Evolutionary conservation across 2,329 filamentous ascomycete species (phyloP).

Genomic region (Aspergillus candidus): DNA sequence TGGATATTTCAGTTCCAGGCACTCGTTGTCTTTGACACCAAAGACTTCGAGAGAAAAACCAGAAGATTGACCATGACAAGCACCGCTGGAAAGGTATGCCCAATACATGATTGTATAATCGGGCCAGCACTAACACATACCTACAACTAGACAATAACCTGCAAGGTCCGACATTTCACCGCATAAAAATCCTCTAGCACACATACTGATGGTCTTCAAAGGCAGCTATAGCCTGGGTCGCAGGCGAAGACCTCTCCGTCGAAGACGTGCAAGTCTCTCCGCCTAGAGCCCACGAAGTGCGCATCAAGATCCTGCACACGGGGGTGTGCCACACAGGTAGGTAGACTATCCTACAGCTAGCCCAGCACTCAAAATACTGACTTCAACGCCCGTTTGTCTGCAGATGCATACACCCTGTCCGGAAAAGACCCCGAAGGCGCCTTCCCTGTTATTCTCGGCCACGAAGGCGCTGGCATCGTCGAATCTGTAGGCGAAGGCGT

Average conservation of each 20-base stretch:
- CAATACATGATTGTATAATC: no score
- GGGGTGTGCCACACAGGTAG: constrained; percentile 94
- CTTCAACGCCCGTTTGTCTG: not conserved
- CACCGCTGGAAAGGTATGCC: no score
- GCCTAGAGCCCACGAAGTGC: constrained; percentile 85
- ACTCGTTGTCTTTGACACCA: no score
- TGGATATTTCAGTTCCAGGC: no score
- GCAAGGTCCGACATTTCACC: constrained; percentile 52
- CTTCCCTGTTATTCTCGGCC: constrained; percentile 79
- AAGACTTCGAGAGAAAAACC: no score
- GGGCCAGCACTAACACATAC: no score
- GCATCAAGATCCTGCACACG: constrained; percentile 93
- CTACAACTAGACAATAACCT: constrained; percentile 69
- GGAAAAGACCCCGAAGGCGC: constrained; percentile 95
- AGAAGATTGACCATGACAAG: no score
- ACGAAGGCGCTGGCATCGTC: constrained; percentile 84
- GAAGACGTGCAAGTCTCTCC: constrained; percentile 89
- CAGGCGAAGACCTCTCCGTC: constrained; percentile 76
- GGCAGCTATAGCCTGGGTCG: constrained; percentile 95
- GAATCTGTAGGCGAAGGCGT: constrained; percentile 91
- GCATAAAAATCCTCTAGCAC: not conserved
- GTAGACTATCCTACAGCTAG: constrained; percentile 13
- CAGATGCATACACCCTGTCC: constrained; percentile 86
- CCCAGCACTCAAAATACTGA: constrained; percentile 5
- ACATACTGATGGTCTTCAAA: constrained; percentile 18